Conservation (phyloP, 148 eudicot species). For the Gaultheria prostrata region DNA sequence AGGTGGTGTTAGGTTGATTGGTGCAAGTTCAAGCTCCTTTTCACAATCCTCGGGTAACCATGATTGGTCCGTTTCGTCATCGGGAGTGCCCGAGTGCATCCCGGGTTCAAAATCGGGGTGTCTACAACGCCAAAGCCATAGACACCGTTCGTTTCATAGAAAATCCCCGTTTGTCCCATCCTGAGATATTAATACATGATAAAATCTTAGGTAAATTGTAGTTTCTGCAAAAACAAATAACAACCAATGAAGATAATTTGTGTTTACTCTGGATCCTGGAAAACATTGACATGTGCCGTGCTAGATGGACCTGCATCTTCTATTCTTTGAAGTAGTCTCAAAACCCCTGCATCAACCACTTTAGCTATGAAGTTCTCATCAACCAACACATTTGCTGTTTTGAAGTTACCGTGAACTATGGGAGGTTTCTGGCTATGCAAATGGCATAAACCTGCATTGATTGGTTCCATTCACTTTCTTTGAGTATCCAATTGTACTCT, state of each 20-base stretch:
- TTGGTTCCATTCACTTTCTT: background rate
- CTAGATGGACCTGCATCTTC: constrained; percentile 39
- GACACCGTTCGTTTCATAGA: constrained; percentile 33
- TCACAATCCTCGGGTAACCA: too few species aligned
- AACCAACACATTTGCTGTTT: constrained; percentile 50
- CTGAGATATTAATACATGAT: constrained; percentile 19
- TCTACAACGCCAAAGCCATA: constrained; percentile 51
- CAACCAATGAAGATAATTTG: background rate
- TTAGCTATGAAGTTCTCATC: constrained; percentile 49
- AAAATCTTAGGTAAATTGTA: background rate
- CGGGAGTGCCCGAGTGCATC: too few species aligned
- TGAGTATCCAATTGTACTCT: background rate
- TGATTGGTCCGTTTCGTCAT: too few species aligned
- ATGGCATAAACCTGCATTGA: constrained; percentile 44
- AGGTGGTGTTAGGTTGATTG: too few species aligned
- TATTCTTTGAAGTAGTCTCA: constrained; percentile 29
- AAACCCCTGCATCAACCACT: constrained; percentile 47
- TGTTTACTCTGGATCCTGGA: constrained; percentile 49
- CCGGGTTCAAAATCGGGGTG: too few species aligned
- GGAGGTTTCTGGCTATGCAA: constrained; percentile 40
- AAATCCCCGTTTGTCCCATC: constrained; percentile 23
- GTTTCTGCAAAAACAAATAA: background rate
- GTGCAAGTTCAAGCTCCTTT: too few species aligned
- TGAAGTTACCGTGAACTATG: constrained; percentile 37
- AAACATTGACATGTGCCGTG: constrained; percentile 23